These are phyloP conservation scores for Arachis monticola DNA, from an alignment of 331 rosid genomes.

Conservation along the genomic window DNA sequence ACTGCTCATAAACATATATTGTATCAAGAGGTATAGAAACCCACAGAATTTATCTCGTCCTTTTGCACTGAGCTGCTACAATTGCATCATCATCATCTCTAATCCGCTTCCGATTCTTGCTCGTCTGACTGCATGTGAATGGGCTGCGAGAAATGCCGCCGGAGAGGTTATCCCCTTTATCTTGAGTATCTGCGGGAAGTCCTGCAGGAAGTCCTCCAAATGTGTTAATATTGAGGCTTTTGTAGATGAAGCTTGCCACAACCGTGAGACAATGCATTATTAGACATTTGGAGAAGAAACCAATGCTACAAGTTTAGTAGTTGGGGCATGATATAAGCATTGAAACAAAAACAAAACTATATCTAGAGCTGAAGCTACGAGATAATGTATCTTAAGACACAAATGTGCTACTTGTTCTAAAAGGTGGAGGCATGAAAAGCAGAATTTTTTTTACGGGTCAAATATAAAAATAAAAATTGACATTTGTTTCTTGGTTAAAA, in stretches of 20 bases:
- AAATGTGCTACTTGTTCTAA: no score
- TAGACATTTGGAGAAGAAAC: not conserved
- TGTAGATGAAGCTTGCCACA: no score
- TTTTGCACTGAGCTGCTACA: conserved; percentile 55
- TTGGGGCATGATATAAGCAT: no score
- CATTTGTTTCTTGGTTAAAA: no score
- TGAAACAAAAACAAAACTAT: no score
- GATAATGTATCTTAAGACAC: no score
- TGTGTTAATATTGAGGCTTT: conserved; percentile 15
- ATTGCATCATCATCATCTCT: conserved; percentile 66
- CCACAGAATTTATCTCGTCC: conserved; percentile 48
- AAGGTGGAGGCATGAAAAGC: no score
- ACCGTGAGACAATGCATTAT: not conserved
- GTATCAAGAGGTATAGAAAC: not conserved
- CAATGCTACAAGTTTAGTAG: not conserved
- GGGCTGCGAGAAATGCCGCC: conserved; percentile 33
- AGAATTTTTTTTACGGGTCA: no score
- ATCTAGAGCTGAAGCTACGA: no score
- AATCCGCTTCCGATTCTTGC: conserved; percentile 52
- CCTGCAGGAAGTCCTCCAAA: not conserved
- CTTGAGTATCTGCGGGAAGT: conserved; percentile 39
- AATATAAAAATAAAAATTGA: not conserved
- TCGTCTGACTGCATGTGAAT: conserved; percentile 54
- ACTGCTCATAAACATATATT: not conserved
- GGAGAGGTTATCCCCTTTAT: conserved; percentile 22